Evolutionary conservation across 2,329 filamentous ascomycete species (phyloP).

Genomic region (Boeremia lycopersici): DNA sequence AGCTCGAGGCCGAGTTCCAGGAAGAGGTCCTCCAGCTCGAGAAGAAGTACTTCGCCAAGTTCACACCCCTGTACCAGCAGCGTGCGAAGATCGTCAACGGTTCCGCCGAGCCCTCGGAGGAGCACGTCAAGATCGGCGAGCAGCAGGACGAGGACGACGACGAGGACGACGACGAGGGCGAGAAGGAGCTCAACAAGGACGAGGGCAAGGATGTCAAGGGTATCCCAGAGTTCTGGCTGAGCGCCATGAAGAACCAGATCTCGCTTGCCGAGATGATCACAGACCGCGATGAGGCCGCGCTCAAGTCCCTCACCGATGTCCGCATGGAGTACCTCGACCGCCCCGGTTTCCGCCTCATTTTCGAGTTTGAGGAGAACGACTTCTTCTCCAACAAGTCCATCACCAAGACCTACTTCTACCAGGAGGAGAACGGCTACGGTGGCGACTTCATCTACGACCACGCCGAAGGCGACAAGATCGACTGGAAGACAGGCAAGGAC

Average conservation of each 20-base stretch:
- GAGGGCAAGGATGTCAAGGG: constrained; percentile 66
- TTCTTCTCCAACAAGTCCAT: constrained; percentile 98
- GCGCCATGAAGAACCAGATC: constrained; percentile 99
- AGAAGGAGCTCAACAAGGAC: constrained; percentile 65
- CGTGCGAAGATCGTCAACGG: constrained; percentile 94
- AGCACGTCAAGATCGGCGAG: constrained; percentile 86
- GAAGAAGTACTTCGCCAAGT: constrained; percentile 99
- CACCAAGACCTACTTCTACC: constrained; percentile 98
- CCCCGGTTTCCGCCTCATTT: constrained; percentile 97
- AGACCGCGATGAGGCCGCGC: constrained; percentile 90
- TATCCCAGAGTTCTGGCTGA: constrained; percentile 99
- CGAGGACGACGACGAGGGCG: constrained; percentile 60
- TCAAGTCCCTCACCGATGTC: constrained; percentile 88
- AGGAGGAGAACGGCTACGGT: constrained; percentile 97
- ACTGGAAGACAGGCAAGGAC: constrained; percentile 93
- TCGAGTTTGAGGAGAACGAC: constrained; percentile 93
- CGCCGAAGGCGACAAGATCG: constrained; percentile 95
- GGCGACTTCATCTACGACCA: constrained; percentile 99
- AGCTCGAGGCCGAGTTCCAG: constrained; percentile 97
- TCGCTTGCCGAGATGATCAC: constrained; percentile 98
- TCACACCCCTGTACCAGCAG: constrained; percentile 95
- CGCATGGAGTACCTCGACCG: constrained; percentile 99
- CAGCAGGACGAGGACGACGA: constrained; percentile 72
- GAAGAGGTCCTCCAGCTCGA: constrained; percentile 97
- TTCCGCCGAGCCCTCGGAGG: constrained; percentile 79